Conservation (phyloP, 805 yeast genomes). For the Cyberlindnera japonica region DNA sequence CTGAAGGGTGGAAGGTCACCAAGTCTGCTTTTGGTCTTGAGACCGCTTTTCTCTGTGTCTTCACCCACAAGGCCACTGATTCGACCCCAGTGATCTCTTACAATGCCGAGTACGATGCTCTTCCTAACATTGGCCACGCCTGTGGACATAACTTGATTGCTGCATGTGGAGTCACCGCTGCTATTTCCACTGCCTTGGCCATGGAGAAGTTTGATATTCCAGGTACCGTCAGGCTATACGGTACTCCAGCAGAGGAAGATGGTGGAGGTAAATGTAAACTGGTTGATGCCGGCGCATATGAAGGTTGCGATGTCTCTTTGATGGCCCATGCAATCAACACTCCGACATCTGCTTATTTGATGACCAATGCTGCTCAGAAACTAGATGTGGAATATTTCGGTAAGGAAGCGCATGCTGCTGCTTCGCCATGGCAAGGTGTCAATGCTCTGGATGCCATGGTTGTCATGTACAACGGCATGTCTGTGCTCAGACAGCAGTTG, state of each 20-base stretch:
- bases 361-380: slow-evolving; percentile 9
- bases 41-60: slow-evolving; percentile 10
- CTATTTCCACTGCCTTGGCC: slow-evolving; percentile 7
- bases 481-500: slow-evolving; percentile 12
- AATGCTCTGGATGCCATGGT: slow-evolving; percentile 15
- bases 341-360: not conserved
- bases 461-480: slow-evolving; percentile 5
- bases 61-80: slow-evolving; percentile 2
- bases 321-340: slow-evolving; percentile 5
- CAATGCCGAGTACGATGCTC: slow-evolving; percentile 14
- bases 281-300: slow-evolving; percentile 11
- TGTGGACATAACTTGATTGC: slow-evolving; percentile 15
- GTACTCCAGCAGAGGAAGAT: slow-evolving; percentile 13
- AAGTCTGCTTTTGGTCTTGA: slow-evolving; percentile 9
- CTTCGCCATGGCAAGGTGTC: slow-evolving; percentile 14
- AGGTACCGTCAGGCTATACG: slow-evolving; percentile 12
- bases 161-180: slow-evolving; percentile 7
- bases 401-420: slow-evolving; percentile 15
- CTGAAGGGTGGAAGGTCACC: slow-evolving; percentile 11
- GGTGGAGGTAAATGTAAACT: slow-evolving; percentile 13
- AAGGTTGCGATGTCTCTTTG: slow-evolving; percentile 8
- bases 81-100: slow-evolving; percentile 9
- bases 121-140: slow-evolving; percentile 13
- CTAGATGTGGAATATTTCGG: slow-evolving; percentile 9
- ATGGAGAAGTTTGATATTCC: slow-evolving; percentile 11